Base-by-base conservation (phyloP, 73 alveolate genomes). In the Paramecium sonneborni region DNA sequence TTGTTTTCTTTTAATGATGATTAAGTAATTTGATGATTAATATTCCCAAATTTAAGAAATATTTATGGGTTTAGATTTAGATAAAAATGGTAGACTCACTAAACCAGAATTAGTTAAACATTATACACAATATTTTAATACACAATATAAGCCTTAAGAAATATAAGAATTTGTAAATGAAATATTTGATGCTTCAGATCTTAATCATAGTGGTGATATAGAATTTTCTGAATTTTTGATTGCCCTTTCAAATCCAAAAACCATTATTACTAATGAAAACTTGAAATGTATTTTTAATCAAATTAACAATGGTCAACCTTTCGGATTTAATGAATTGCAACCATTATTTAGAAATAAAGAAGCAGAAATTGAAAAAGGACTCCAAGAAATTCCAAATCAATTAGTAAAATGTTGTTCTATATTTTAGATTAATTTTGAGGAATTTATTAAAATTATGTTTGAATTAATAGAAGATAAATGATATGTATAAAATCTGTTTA, bases 401-500 rank as follows among this genome's bases (percentile, higher is more conserved):
- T 14, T 30, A 7, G 84, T 62, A 52, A 18, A 62, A 4, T 62
- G 1, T 15, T 62, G 5, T 62, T 30, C 1, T 62, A 30, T 0
- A 26, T 26, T 62, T 30, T 62, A 62, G 84, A 62, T 62, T 62
- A 30, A 21, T 30, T 62, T 30, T 62, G 84, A 62, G 48, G 84
- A 62, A 12, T 62, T 62, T 62, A 11, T 7, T 14, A 26, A 26
- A 62, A 8, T 62, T 10, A 62, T 62, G 84, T 62, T 62, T 62
- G 84, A 62, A 62, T 32, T 62, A 62, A 32, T 62, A 62, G 84
- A 62, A 62, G 48, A 62, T 62, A 62, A 62, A 14, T 62, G 84
- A 62, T 62, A 52, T 52, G n/a, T 52, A 52, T 52, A 52, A 52
- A 52, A 52, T 52, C 23, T 52, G 30, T 52, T 18, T 52, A 52